Base-by-base conservation (phyloP, 2,329 filamentous ascomycete genomes). In the Aspergillus terreus region DNA sequence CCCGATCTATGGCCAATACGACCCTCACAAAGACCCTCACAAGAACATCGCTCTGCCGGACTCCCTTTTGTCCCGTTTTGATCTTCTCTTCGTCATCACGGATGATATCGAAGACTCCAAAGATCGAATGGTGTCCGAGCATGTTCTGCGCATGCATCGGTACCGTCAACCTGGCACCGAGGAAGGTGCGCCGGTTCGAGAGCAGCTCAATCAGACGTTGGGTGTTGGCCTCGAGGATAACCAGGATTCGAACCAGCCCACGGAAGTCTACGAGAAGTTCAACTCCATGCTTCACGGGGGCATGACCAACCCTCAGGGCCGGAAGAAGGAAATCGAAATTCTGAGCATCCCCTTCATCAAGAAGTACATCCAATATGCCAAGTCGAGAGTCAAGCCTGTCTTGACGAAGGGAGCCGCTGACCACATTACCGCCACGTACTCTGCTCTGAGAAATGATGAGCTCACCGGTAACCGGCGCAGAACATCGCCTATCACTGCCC, bases 351-450 rank as follows among this genome's bases (percentile, higher is more conserved):
- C 92, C 0, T 99, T 99, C 74, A 91, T 99, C 78, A 99, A 99
- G 77, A 99, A 99, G 75, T 99, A 96, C 71, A 95, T 99, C 43
- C 94, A 99, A 68, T 99, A 99, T 71, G 91, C 94, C 58, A 99
- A 99, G 77, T 88, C 83, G 33, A 81, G 94, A 66, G 82, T 96
- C 65, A 95, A 91, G 80, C 94, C 94, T 0, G 78, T 95, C 38
- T 77, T 99, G 55, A 96, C 92, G 0, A 90, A 94, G 66, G 90
- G 90, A 42, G 92, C 94, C 5, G 90, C 91, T 10, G 90, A 96
- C 61, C 89, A 95, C 57, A 95, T 99, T 64, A 86, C 92, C 35
- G 83, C 90, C 30, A 88, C 92, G 14, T 99, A 97, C 69, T 94
- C 95, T 33, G 88, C 89, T 9, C 80, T 99, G 17, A 85, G 94